Percentiles rank a stretch among this genome's conserved stretches.
Evolutionary conservation across 176 grass and related monocot genomes (phyloP).

Genomic region (Neostapfia colusana): DNA sequence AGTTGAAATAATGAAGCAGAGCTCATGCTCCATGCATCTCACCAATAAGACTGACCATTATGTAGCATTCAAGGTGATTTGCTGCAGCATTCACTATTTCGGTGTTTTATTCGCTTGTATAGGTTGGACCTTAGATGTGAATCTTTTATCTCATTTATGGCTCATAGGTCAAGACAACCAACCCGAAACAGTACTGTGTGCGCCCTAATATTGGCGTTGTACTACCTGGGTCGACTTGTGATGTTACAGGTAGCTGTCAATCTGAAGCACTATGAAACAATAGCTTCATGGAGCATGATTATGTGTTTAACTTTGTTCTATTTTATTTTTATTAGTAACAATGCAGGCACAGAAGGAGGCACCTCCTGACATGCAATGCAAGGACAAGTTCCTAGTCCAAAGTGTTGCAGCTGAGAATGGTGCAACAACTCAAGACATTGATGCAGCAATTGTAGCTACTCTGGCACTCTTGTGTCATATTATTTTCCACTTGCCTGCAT

Average conservation of each 20-base stretch:
- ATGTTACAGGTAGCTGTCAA: constrained; percentile 74
- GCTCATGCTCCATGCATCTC: constrained; percentile 86
- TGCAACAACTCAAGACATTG: constrained; percentile 69
- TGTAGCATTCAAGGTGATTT: constrained; percentile 91
- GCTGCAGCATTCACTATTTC: not conserved
- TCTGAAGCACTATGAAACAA: constrained; percentile 16
- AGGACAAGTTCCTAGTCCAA: constrained; percentile 96
- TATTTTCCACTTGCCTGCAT: constrained; percentile 13
- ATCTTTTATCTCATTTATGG: constrained; percentile 12
- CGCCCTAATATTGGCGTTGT: constrained; percentile 89
- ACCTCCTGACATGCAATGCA: constrained; percentile 81
- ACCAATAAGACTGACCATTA: constrained; percentile 94
- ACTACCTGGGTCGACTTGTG: constrained; percentile 68
- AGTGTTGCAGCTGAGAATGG: constrained; percentile 68
- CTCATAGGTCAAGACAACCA: constrained; percentile 93
- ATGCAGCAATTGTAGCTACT: constrained; percentile 59
- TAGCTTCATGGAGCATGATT: constrained; percentile 21
- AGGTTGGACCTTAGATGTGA: not conserved
- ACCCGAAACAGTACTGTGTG: constrained; percentile 96
- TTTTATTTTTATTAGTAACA: constrained; percentile 55
- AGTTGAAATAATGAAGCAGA: constrained; percentile 98
- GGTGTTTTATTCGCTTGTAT: constrained; percentile 10
- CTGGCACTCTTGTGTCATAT: not conserved
- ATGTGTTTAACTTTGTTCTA: not conserved
- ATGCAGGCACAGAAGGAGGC: constrained; percentile 92